These are phyloP conservation scores for Pyrenula aspistea DNA, from an alignment of 495 filamentous ascomycete species.

Conservation along the genomic window DNA sequence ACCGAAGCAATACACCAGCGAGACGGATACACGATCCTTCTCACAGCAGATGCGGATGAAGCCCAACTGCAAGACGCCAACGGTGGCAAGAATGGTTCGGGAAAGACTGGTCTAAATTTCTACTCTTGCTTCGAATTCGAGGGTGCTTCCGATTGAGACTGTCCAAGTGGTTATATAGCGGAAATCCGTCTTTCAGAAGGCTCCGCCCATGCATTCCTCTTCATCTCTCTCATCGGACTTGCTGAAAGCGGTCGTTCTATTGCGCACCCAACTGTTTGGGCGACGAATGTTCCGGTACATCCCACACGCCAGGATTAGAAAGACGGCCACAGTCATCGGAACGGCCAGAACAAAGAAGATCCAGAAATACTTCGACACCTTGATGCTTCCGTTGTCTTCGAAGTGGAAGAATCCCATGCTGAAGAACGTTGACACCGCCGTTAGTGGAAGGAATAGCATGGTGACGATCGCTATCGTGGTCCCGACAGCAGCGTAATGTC, in stretches of 20 bases:
- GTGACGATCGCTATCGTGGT: slow-evolving; percentile 17
- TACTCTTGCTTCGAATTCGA: neutral
- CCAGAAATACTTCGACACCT: neutral
- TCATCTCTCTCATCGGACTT: no score
- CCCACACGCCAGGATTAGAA: neutral
- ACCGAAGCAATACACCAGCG: slow-evolving; percentile 26
- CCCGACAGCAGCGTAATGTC: neutral
- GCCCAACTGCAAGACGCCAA: neutral
- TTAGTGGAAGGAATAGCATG: slow-evolving; percentile 18
- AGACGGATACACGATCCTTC: slow-evolving; percentile 32
- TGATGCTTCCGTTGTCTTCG: neutral
- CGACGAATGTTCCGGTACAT: neutral
- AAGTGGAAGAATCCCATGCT: neutral
- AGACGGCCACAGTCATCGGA: neutral
- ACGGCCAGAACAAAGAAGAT: neutral
- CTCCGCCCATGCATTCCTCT: no score
- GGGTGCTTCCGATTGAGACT: neutral
- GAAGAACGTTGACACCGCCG: slow-evolving; percentile 9
- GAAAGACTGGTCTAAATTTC: neutral
- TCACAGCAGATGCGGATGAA: neutral
- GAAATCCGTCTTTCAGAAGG: no score
- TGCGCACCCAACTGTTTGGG: no score
- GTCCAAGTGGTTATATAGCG: no score
- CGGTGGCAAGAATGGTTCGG: neutral
- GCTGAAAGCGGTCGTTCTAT: no score